Conservation (phyloP, 495 filamentous ascomycete genomes). For the Apiosordaria backusii region DNA sequence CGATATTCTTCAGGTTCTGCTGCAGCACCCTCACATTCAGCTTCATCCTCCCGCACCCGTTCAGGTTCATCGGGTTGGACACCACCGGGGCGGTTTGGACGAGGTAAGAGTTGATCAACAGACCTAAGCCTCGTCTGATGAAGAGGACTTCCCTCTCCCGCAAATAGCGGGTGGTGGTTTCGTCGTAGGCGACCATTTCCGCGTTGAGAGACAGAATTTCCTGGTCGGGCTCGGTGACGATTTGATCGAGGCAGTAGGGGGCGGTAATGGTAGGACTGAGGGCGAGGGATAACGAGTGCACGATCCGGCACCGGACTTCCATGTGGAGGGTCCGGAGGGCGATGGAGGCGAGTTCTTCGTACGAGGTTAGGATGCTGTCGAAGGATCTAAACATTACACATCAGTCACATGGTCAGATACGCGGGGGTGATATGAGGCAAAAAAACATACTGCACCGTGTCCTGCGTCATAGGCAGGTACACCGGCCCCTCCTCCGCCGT, state of each 20-base stretch:
- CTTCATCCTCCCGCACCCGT: conserved; percentile 76
- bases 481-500: conserved; percentile 53
- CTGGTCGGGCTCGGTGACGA: conserved; percentile 74
- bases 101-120: conserved; percentile 43
- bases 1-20: conserved; percentile 92
- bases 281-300: conserved; percentile 60
- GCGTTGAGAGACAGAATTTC: conserved; percentile 73
- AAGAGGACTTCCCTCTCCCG: conserved; percentile 62
- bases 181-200: conserved; percentile 78
- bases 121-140: conserved; percentile 65
- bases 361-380: conserved; percentile 76
- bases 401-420: conserved; percentile 19
- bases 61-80: conserved; percentile 44
- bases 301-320: conserved; percentile 77
- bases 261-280: conserved; percentile 50
- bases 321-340: conserved; percentile 82
- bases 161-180: conserved; percentile 68
- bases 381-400: conserved; percentile 56
- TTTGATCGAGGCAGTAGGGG: conserved; percentile 70
- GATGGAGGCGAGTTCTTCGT: conserved; percentile 69
- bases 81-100: conserved; percentile 42
- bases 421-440: not conserved
- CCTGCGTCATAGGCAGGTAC: conserved; percentile 83
- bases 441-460: conserved; percentile 65
- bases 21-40: conserved; percentile 91